Evolutionary conservation across 148 eudicot species (phyloP).

Genomic region (Heliosperma pusillum): DNA sequence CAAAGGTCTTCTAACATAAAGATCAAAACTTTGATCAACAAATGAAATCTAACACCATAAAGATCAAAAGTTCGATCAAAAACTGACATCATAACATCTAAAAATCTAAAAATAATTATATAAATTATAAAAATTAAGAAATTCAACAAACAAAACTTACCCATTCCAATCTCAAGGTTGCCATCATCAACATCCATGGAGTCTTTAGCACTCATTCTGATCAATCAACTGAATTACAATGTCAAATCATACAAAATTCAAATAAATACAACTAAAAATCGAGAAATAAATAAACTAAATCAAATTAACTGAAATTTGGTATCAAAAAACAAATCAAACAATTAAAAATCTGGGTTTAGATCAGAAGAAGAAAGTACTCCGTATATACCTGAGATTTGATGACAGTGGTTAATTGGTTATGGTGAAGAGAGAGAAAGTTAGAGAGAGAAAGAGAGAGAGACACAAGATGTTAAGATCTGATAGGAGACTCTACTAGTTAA

Average conservation of each 20-base stretch:
- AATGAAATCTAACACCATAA: neutral
- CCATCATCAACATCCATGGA: slow-evolving; percentile 71
- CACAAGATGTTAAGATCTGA: slow-evolving; percentile 1
- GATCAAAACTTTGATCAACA: slow-evolving; percentile 1
- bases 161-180: slow-evolving; percentile 90
- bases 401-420: neutral
- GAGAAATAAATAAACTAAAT: neutral
- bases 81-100: neutral
- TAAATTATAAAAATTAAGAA: neutral
- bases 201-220: slow-evolving; percentile 60
- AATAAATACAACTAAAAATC: neutral
- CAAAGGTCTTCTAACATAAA: neutral
- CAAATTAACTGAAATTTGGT: neutral
- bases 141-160: slow-evolving; percentile 40
- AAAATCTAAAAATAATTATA: too few species aligned
- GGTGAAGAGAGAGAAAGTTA: neutral
- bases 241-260: neutral
- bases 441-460: neutral
- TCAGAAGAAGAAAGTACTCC: too few species aligned
- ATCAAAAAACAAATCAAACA: neutral
- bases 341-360: neutral
- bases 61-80: neutral
- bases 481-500: neutral
- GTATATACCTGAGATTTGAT: slow-evolving; percentile 2
- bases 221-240: slow-evolving; percentile 24